Evolutionary conservation across 805 yeast species (phyloP).

Genomic region (Saturnispora galanensis): DNA sequence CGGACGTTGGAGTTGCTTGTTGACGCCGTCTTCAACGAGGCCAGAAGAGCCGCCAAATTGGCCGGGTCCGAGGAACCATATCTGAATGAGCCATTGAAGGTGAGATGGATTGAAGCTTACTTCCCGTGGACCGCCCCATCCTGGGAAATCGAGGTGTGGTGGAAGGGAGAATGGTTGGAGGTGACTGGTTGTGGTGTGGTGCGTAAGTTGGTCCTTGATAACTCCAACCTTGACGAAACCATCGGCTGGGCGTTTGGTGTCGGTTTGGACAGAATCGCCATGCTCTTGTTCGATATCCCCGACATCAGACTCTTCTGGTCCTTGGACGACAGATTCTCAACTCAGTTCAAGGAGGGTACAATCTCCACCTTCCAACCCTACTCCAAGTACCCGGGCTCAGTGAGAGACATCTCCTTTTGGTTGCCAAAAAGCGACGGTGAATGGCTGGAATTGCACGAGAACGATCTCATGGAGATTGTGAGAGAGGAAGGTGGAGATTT

Average conservation of each 20-base stretch:
- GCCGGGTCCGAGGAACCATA: conserved; percentile 56
- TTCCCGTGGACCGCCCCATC: conserved; percentile 99
- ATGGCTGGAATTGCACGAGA: conserved; percentile 49
- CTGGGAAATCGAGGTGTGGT: conserved; percentile 98
- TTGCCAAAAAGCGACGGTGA: conserved; percentile 33
- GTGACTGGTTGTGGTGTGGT: conserved; percentile 95
- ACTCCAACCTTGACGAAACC: conserved; percentile 57
- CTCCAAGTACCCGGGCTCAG: conserved; percentile 82
- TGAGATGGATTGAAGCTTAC: conserved; percentile 90
- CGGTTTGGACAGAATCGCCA: conserved; percentile 91
- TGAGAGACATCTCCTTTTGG: conserved; percentile 91
- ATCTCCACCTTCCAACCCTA: conserved; percentile 76
- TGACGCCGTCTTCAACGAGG: conserved; percentile 69
- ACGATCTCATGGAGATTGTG: conserved; percentile 90
- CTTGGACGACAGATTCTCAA: conserved; percentile 59
- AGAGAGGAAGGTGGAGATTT: conserved; percentile 77
- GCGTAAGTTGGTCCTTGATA: conserved; percentile 61
- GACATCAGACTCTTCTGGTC: conserved; percentile 95
- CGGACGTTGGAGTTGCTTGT: conserved; percentile 79
- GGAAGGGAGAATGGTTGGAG: conserved; percentile 98
- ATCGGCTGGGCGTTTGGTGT: conserved; percentile 98
- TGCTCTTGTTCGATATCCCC: conserved; percentile 90
- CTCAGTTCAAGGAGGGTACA: conserved; percentile 57
- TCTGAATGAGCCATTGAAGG: conserved; percentile 64
- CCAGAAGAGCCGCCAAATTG: conserved; percentile 47